Percentiles rank a stretch among this genome's conserved stretches.
Evolutionary conservation across 179 eudicot genomes (phyloP).

Genomic region (Drosera spatulata): DNA sequence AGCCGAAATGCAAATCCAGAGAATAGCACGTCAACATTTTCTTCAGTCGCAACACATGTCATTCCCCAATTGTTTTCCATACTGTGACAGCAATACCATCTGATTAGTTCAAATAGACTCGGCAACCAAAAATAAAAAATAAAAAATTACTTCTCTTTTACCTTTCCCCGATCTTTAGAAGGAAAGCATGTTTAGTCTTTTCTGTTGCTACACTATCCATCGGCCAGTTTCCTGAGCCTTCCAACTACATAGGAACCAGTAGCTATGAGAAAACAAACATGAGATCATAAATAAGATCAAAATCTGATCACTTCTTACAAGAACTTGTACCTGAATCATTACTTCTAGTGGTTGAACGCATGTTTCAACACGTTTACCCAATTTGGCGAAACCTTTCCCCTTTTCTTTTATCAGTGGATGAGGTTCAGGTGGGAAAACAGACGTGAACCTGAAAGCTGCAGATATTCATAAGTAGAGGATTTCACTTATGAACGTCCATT

Average conservation of each 20-base stretch:
- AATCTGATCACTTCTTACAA: constrained; percentile 1
- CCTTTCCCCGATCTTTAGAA: constrained; percentile 87
- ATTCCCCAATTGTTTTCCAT: constrained; percentile 50
- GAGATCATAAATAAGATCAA: not conserved
- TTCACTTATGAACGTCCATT: constrained; percentile 1
- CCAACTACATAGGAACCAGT: constrained; percentile 41
- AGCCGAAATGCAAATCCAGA: constrained; percentile 95
- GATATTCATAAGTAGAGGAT: constrained; percentile 14
- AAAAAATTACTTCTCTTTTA: constrained; percentile 9
- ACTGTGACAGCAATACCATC: constrained; percentile 28
- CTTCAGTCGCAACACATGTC: constrained; percentile 63
- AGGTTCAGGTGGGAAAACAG: constrained; percentile 79
- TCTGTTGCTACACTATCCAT: constrained; percentile 81
- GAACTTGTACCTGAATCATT: constrained; percentile 63
- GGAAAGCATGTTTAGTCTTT: constrained; percentile 89
- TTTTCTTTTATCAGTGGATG: constrained; percentile 65
- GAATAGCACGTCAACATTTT: constrained; percentile 63
- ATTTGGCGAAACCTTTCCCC: constrained; percentile 15
- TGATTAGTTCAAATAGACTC: not conserved
- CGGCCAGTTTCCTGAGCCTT: constrained; percentile 99
- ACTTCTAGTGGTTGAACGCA: constrained; percentile 78
- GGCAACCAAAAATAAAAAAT: too few species aligned
- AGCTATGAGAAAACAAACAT: not conserved
- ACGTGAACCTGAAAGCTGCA: constrained; percentile 86
- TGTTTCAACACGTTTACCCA: constrained; percentile 36